Evolutionary conservation across 305 asterid species (phyloP).

Genomic region (Fraxinus latifolia): DNA sequence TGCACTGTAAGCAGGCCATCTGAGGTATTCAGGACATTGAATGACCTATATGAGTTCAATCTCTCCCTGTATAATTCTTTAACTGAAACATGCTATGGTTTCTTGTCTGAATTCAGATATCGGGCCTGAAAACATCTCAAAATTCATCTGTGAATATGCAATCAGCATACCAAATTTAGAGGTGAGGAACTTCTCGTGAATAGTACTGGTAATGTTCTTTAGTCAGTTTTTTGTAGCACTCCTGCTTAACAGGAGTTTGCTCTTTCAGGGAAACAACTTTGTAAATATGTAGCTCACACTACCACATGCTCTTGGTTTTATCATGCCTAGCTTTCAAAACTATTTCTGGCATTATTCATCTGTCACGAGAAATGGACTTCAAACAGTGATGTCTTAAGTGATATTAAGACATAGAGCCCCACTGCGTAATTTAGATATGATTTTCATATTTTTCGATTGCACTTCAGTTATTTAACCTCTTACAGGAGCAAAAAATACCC

Average conservation of each 20-base stretch:
- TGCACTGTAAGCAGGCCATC: slow-evolving; percentile 5
- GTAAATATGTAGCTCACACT: slow-evolving; percentile 18
- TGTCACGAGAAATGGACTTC: slow-evolving; percentile 2
- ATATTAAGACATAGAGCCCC: slow-evolving; percentile 15
- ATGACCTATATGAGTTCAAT: slow-evolving; percentile 19
- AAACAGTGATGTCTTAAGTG: neutral
- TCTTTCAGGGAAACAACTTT: slow-evolving; percentile 18
- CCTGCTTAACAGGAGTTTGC: slow-evolving; percentile 16
- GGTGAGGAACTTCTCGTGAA: slow-evolving; percentile 76
- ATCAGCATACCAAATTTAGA: slow-evolving; percentile 55
- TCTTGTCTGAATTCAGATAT: slow-evolving; percentile 44
- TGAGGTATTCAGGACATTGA: slow-evolving; percentile 12
- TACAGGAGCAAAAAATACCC: slow-evolving; percentile 4
- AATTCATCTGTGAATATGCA: slow-evolving; percentile 52
- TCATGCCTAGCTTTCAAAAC: slow-evolving; percentile 5
- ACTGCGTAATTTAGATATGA: neutral
- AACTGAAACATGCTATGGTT: slow-evolving; percentile 19
- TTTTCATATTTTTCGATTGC: slow-evolving; percentile 11
- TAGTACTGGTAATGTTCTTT: slow-evolving; percentile 37
- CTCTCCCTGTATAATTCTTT: slow-evolving; percentile 13
- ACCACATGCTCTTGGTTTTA: slow-evolving; percentile 14
- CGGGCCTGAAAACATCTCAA: slow-evolving; percentile 55
- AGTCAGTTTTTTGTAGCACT: slow-evolving; percentile 29
- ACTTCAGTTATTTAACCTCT: slow-evolving; percentile 5
- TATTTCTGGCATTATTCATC: neutral